phyloP scores from a whole-genome alignment of 2,329 filamentous ascomycete species.

The Furcasterigmium furcatum region DNA sequence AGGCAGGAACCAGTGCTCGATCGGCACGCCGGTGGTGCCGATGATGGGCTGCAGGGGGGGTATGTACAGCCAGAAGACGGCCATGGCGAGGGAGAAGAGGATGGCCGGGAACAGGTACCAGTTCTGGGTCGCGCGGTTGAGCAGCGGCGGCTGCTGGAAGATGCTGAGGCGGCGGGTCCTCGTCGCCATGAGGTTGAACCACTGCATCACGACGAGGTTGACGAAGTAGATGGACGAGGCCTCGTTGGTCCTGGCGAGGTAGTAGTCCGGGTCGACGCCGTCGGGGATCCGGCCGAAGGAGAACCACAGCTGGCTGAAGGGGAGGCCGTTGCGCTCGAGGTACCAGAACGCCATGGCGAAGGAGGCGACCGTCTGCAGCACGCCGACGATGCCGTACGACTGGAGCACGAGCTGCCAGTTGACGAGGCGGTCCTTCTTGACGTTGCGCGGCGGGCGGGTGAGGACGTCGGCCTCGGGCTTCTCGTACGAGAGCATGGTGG shows the following conservation, averaged over 20 bases:
- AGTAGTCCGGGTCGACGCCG: conserved; percentile 49
- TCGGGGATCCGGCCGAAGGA: conserved; percentile 54
- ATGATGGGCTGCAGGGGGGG: conserved; percentile 60
- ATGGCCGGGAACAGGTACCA: conserved; percentile 69
- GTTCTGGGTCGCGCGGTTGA: conserved; percentile 65
- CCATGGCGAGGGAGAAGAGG: conserved; percentile 64
- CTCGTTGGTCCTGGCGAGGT: conserved; percentile 53
- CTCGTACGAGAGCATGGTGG: conserved; percentile 73
- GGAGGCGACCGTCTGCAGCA: conserved; percentile 56
- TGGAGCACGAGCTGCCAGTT: conserved; percentile 71
- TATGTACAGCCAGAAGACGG: conserved; percentile 68
- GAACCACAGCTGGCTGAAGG: conserved; percentile 66
- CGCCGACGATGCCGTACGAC: conserved; percentile 67
- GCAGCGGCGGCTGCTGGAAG: conserved; percentile 68
- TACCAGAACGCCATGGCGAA: conserved; percentile 69
- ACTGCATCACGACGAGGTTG: conserved; percentile 78
- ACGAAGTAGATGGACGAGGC: conserved; percentile 77
- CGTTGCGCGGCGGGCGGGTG: conserved; percentile 62
- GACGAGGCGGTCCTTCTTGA: conserved; percentile 68
- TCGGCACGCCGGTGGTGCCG: conserved; percentile 60
- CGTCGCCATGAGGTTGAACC: conserved; percentile 71
- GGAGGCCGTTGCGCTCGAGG: conserved; percentile 59
- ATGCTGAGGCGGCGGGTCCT: conserved; percentile 64
- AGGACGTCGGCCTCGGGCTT: conserved; percentile 74
- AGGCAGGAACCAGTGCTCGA: conserved; percentile 75